A percentile compares a stretch with the other conserved stretches of the same genome.
Conservation (phyloP, 164 flowering plant genomes). For the Piper betle region DNA sequence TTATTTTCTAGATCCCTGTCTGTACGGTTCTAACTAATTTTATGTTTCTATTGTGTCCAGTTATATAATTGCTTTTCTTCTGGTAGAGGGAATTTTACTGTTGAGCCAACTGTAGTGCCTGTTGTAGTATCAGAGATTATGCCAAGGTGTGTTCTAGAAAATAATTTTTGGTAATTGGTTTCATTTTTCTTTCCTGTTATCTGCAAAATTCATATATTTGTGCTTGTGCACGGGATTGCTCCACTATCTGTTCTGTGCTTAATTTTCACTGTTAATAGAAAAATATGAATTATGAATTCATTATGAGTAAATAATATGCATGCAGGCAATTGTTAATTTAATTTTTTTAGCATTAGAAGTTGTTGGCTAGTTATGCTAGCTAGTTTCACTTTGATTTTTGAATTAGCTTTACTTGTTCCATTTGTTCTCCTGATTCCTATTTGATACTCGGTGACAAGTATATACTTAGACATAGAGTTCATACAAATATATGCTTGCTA, state of each 20-base stretch:
- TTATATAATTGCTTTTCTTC: neutral
- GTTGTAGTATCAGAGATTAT: constrained; percentile 28
- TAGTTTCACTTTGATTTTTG: neutral
- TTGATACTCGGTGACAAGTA: neutral
- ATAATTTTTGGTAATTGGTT: neutral
- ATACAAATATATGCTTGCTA: neutral
- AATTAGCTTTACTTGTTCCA: neutral
- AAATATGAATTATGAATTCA: neutral
- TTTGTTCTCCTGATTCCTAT: neutral
- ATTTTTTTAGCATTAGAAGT: neutral
- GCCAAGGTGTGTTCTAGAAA: constrained; percentile 36
- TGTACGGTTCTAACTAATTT: neutral
- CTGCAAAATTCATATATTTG: neutral
- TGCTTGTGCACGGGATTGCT: neutral
- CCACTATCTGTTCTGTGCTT: neutral
- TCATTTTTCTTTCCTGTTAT: too few relatives aligned
- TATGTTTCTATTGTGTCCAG: too few relatives aligned
- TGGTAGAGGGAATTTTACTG: constrained; percentile 12
- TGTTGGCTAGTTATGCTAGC: neutral
- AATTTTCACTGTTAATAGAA: too few relatives aligned
- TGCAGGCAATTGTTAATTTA: neutral
- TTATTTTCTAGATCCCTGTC: neutral
- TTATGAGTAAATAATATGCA: neutral
- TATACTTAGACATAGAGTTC: neutral
- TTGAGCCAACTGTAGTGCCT: constrained; percentile 13